phyloP scores from a whole-genome alignment of 495 filamentous ascomycete species.

The Neurospora sp. region DNA sequence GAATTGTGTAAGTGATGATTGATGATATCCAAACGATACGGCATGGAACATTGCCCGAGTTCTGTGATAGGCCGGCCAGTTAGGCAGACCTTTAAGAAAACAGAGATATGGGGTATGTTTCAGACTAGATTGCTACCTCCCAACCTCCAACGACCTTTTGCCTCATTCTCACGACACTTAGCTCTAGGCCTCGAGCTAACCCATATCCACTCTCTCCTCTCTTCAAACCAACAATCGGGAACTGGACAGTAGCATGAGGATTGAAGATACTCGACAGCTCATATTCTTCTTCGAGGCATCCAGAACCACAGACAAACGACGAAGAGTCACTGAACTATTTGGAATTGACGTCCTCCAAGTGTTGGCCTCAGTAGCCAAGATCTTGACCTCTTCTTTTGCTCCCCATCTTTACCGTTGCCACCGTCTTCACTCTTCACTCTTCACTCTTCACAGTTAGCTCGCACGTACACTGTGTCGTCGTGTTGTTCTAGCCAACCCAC shows the following conservation, averaged over 20 bases:
- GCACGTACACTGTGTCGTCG: too few relatives aligned
- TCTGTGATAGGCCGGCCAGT: not conserved
- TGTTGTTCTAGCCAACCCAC: too few relatives aligned
- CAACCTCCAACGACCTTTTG: not conserved
- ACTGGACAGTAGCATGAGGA: too few relatives aligned
- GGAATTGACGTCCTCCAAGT: not conserved
- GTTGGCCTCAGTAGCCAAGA: not conserved
- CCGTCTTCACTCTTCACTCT: too few relatives aligned
- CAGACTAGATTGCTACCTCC: not conserved
- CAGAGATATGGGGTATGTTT: not conserved
- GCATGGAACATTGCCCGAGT: not conserved
- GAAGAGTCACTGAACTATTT: not conserved
- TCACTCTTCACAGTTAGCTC: too few relatives aligned
- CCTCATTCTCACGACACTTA: not conserved
- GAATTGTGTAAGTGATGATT: not conserved
- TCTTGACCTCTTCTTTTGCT: not conserved
- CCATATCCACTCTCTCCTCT: too few relatives aligned
- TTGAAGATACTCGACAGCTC: not conserved
- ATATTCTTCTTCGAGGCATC: not conserved
- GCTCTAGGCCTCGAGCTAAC: not conserved
- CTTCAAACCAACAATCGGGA: too few relatives aligned
- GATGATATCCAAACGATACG: not conserved
- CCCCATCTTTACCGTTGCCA: too few relatives aligned
- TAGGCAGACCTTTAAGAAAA: not conserved
- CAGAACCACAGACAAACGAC: not conserved